Conservation (phyloP, 2,329 filamentous ascomycete genomes). For the Colletotrichum sp. region DNA sequence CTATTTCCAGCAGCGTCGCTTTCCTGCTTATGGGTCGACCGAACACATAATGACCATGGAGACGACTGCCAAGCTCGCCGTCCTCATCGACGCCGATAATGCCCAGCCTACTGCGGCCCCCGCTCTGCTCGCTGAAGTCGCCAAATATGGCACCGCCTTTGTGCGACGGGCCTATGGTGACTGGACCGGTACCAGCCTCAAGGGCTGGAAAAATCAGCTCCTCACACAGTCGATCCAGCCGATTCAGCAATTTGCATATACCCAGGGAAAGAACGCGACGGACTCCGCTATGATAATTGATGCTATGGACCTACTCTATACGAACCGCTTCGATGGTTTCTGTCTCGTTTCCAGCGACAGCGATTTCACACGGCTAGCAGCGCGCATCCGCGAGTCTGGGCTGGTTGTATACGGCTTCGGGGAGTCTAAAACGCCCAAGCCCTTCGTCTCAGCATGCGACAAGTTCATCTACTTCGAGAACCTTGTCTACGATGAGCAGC, state of each 20-base stretch:
- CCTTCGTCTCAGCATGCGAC: constrained; percentile 36
- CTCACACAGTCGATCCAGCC: constrained; percentile 32
- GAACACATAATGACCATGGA: neutral
- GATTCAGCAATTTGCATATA: constrained; percentile 41
- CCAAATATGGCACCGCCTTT: constrained; percentile 35
- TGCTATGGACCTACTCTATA: constrained; percentile 40
- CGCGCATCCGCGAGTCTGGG: constrained; percentile 35
- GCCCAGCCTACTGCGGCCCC: constrained; percentile 24
- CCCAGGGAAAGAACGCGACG: constrained; percentile 37
- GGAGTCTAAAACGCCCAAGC: constrained; percentile 33
- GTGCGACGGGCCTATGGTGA: constrained; percentile 38
- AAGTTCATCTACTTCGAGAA: constrained; percentile 35
- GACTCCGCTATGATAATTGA: constrained; percentile 41
- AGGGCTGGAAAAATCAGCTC: constrained; percentile 34
- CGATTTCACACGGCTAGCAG: constrained; percentile 39
- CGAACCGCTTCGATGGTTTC: constrained; percentile 28
- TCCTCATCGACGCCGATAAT: constrained; percentile 39
- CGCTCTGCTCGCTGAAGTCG: constrained; percentile 31
- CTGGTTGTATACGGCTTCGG: constrained; percentile 39
- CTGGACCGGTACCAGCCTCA: constrained; percentile 32
- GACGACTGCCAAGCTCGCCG: constrained; percentile 29
- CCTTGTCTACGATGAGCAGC: constrained; percentile 1
- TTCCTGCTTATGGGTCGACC: no score
- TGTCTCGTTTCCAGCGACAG: constrained; percentile 36
- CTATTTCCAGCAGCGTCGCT: no score